phyloP scores from a whole-genome alignment of 352 stramenopile species.

The Globisporangium splendens region DNA sequence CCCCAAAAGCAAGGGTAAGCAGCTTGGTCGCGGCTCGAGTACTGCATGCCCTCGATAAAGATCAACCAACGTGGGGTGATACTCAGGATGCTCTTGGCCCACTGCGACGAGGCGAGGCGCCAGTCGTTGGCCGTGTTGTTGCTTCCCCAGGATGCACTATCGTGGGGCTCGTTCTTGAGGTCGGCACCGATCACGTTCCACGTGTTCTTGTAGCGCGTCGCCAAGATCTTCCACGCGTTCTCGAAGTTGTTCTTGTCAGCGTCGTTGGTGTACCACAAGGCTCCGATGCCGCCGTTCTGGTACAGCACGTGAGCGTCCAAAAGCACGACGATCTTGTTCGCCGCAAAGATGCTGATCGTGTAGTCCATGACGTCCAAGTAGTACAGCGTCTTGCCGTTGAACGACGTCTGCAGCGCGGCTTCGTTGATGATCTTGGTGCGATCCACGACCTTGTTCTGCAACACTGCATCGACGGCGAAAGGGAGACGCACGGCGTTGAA shows the following conservation, averaged over 20 bases:
- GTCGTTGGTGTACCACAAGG: conserved; percentile 14
- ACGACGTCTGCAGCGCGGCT: neutral
- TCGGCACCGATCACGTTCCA: conserved; percentile 21
- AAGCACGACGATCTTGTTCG: conserved; percentile 16
- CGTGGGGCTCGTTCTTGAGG: conserved; percentile 20
- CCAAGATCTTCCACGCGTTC: conserved; percentile 18
- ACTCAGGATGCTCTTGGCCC: conserved; percentile 8
- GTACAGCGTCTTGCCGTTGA: conserved; percentile 11
- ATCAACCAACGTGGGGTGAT: conserved; percentile 16
- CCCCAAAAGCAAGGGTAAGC: conserved; percentile 14
- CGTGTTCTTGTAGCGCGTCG: conserved; percentile 13
- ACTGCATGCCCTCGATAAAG: conserved; percentile 19
- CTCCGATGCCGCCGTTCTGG: conserved; percentile 3
- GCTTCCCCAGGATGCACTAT: conserved; percentile 13
- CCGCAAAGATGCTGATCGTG: conserved; percentile 10
- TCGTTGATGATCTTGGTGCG: conserved; percentile 9
- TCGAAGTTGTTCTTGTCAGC: conserved; percentile 13
- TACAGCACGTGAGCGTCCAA: conserved; percentile 16
- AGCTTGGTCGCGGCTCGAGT: conserved; percentile 10
- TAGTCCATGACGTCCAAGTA: conserved; percentile 19
- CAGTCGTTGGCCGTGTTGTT: conserved; percentile 12
- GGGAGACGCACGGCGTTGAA: conserved; percentile 11
- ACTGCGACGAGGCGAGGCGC: conserved; percentile 9
- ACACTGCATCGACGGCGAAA: neutral
- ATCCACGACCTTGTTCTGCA: conserved; percentile 4